phyloP scores from a whole-genome alignment of 495 filamentous ascomycete genomes.

The Penicilliopsis zonata region DNA sequence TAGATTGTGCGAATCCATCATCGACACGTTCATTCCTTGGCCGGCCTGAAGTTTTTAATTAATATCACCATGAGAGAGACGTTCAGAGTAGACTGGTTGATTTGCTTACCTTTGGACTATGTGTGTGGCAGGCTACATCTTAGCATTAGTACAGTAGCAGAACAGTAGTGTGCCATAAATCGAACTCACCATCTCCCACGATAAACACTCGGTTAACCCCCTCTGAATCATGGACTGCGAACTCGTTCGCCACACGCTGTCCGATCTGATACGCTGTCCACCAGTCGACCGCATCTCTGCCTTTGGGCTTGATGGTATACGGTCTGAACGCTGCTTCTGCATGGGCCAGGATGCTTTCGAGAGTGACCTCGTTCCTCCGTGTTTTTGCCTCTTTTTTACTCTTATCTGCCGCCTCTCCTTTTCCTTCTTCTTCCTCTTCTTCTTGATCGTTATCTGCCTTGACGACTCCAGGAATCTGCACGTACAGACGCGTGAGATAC shows the following conservation, averaged over 20 bases:
- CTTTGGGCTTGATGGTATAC: slow-evolving; percentile 31
- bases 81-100: background rate
- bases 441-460: slow-evolving; percentile 9
- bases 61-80: slow-evolving; percentile 1
- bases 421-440: slow-evolving; percentile 4
- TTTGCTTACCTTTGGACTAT: slow-evolving; percentile 51
- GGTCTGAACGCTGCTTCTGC: slow-evolving; percentile 32
- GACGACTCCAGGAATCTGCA: slow-evolving; percentile 32
- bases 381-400: slow-evolving; percentile 16
- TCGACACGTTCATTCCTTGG: slow-evolving; percentile 83
- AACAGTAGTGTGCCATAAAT: background rate
- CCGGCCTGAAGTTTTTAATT: slow-evolving; percentile 44
- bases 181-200: slow-evolving; percentile 40
- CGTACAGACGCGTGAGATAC: slow-evolving; percentile 57
- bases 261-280: slow-evolving; percentile 58
- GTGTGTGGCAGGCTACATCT: slow-evolving; percentile 40
- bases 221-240: slow-evolving; percentile 44
- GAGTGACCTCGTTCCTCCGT: slow-evolving; percentile 25
- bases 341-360: slow-evolving; percentile 29
- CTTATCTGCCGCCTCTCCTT: slow-evolving; percentile 6
- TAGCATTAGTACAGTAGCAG: slow-evolving; percentile 2
- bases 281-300: slow-evolving; percentile 41
- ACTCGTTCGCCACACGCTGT: slow-evolving; percentile 57
- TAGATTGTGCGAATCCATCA: slow-evolving; percentile 73
- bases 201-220: slow-evolving; percentile 47